These are phyloP conservation scores for Zea mays DNA, from an alignment of 176 grass and related monocot genomes.

Conservation along the genomic window DNA sequence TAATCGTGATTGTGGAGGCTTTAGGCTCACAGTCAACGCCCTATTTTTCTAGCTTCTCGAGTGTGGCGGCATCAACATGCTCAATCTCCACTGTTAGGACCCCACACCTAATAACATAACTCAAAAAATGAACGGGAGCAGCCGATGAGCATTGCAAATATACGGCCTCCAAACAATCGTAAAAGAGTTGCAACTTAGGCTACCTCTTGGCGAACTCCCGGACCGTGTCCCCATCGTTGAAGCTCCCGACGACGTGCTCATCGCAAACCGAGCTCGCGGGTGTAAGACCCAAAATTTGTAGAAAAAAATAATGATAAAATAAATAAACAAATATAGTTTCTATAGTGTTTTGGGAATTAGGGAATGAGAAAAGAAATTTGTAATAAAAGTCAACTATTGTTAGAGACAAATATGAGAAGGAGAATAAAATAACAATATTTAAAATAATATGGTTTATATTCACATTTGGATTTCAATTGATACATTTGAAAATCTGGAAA, in stretches of 20 bases:
- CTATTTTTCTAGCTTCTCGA: slow-evolving; percentile 73
- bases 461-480: no score
- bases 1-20: slow-evolving; percentile 84
- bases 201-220: slow-evolving; percentile 77
- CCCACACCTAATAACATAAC: slow-evolving; percentile 55
- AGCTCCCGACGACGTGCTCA: slow-evolving; percentile 77
- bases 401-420: no score
- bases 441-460: no score
- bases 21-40: slow-evolving; percentile 92
- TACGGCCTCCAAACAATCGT: not conserved
- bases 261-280: slow-evolving; percentile 65
- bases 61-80: slow-evolving; percentile 79
- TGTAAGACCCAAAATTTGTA: no score
- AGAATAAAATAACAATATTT: no score
- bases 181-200: not conserved
- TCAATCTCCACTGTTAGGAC: slow-evolving; percentile 92
- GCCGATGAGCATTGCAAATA: not conserved
- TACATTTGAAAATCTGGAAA: no score
- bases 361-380: no score
- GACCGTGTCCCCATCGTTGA: slow-evolving; percentile 57
- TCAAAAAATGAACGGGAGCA: not conserved
- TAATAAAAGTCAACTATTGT: no score
- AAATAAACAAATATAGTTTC: no score
- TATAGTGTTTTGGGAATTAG: no score
- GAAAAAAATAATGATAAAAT: no score